These are phyloP conservation scores for Cutaneotrichosporon mucoides DNA, from an alignment of 1,284 basidiomycete genomes.

Conservation along the genomic window DNA sequence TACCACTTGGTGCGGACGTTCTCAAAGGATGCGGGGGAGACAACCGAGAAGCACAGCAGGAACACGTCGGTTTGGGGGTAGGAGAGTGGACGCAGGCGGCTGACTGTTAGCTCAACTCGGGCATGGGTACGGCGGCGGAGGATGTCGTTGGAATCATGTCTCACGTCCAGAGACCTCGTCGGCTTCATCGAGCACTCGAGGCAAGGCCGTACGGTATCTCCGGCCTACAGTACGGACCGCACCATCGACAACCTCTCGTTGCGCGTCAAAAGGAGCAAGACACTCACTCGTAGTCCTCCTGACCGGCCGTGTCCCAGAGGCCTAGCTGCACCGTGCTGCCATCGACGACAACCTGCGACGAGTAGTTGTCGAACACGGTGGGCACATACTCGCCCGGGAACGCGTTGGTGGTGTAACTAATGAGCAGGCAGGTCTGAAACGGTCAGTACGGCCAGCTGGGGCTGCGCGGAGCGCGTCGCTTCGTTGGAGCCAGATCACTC, in stretches of 20 bases:
- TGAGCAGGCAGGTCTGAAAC: constrained; percentile 83
- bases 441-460: neutral
- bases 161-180: too few species aligned
- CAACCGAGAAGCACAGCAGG: constrained; percentile 97
- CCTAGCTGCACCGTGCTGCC: constrained; percentile 97
- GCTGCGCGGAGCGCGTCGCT: neutral
- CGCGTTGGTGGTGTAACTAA: constrained; percentile 93
- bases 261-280: too few species aligned
- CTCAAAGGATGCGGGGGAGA: constrained; percentile 95
- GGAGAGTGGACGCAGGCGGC: constrained; percentile 92
- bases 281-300: constrained; percentile 70
- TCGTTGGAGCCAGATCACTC: constrained; percentile 31
- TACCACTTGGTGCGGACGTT: constrained; percentile 89
- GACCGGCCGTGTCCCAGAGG: constrained; percentile 98
- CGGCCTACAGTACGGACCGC: neutral
- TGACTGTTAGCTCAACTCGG: constrained; percentile 43
- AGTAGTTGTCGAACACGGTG: constrained; percentile 59
- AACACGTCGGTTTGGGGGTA: constrained; percentile 99
- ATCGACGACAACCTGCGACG: constrained; percentile 85
- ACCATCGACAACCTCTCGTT: too few species aligned
- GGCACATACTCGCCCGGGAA: constrained; percentile 91
- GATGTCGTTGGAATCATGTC: too few species aligned
- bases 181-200: too few species aligned
- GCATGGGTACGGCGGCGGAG: neutral
- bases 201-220: neutral